Base-by-base conservation (phyloP, 2,329 filamentous ascomycete genomes). In the Pseudogymnoascus sp. region DNA sequence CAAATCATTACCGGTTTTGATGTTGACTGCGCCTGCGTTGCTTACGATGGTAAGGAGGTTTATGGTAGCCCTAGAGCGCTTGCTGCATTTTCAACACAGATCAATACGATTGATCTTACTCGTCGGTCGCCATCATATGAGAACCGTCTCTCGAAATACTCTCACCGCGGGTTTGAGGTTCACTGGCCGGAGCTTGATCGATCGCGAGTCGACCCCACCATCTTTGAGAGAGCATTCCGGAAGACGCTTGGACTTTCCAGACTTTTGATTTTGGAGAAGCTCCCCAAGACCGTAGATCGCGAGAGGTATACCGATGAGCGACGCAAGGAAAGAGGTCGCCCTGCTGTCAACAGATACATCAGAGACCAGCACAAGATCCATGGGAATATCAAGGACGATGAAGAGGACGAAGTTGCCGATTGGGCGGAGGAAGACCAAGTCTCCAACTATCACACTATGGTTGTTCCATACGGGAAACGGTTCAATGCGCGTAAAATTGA, bases 1-100 rank as follows among this genome's bases (percentile, higher is more conserved):
- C 89, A 95, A 71, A 92, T 96, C 35, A 79, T 96, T 22, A 91
- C 90, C 2, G 91, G 91, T 0, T 96, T 96, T 67, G 91, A 95
- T 67, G 90, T 96, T 57, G 90, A 94, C 70, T 91, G 88, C 70
- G 88, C 89, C 0, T 90, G 90, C 64, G 88, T 85, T 22, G 90
- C 89, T 2, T 96, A 89, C 67, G 85, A 94, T 71, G 91, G 91
- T 35, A 81, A 81, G 18, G 88, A 94, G 68, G 90, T 96, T 16
- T 95, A 87, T 69, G 85, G 85, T 22, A 86, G 87, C 2, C 91
- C 91, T 1, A 82, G 91, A 62, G 90, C 90, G 2, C 72, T 96
- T 12, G 84, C 84, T 47, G 87, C 90, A 8, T 93, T 88, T 72
- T 86, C 93, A 70, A 93, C 89, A 0, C 91, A 96, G 73, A 80